phyloP scores from a whole-genome alignment of 78 protist species.

The Protostelium mycophagum region DNA sequence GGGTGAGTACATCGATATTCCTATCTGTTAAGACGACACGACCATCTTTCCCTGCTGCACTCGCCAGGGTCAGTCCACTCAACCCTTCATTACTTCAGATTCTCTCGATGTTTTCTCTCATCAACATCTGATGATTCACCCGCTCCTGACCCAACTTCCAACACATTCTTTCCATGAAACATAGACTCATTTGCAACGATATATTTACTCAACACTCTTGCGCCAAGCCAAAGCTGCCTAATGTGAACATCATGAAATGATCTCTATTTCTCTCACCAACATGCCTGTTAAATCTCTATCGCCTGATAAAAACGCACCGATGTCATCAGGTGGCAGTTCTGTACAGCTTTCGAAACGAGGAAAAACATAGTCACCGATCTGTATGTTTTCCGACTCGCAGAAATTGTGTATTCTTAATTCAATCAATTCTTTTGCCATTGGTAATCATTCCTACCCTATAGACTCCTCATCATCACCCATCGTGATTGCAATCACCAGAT shows the following conservation, averaged over 20 bases:
- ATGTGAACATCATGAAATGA: neutral
- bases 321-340: neutral
- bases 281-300: neutral
- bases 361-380: neutral
- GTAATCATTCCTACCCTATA: neutral
- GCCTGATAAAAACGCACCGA: neutral
- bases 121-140: too few species aligned
- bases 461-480: neutral
- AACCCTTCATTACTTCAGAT: neutral
- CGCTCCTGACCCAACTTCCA: neutral
- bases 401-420: neutral
- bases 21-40: neutral
- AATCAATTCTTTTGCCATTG: neutral
- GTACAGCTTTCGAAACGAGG: neutral
- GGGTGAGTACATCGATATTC: neutral
- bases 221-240: neutral
- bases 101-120: too few species aligned
- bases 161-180: neutral
- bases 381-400: neutral
- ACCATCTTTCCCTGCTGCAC: neutral
- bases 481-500: too few species aligned
- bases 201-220: neutral
- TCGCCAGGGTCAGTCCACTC: neutral
- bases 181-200: neutral
- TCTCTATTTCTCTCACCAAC: neutral